Conservation (phyloP, 805 yeast genomes). For the Zygotorulaspora sp. region DNA sequence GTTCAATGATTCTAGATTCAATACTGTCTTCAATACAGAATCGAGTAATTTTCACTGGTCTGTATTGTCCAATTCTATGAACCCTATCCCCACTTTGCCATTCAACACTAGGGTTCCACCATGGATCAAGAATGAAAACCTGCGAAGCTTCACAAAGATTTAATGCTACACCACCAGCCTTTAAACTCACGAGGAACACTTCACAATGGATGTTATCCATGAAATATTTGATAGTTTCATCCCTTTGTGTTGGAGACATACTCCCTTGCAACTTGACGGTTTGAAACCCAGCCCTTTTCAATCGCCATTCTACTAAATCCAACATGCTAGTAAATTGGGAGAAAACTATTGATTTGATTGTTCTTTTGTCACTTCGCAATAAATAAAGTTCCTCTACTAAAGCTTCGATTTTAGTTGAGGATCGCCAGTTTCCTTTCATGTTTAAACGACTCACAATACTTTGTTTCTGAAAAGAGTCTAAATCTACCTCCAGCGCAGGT, state of each 20-base stretch:
- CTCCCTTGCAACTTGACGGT: constrained; percentile 94
- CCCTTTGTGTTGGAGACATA: constrained; percentile 95
- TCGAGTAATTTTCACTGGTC: constrained; percentile 91
- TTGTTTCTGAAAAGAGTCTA: constrained; percentile 47
- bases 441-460: constrained; percentile 84
- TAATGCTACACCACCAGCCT: constrained; percentile 98
- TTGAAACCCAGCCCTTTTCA: constrained; percentile 89
- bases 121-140: constrained; percentile 92
- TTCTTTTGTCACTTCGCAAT: constrained; percentile 76
- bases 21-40: constrained; percentile 95
- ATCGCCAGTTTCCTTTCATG: constrained; percentile 84
- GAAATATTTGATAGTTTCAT: constrained; percentile 81
- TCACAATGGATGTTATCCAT: constrained; percentile 92
- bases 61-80: constrained; percentile 91
- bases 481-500: constrained; percentile 69
- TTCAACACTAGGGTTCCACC: constrained; percentile 99
- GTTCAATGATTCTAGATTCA: constrained; percentile 89
- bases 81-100: constrained; percentile 99
- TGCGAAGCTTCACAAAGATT: constrained; percentile 96
- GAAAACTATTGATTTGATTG: constrained; percentile 93
- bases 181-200: constrained; percentile 87
- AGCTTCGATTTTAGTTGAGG: constrained; percentile 96
- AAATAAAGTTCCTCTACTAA: constrained; percentile 87
- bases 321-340: constrained; percentile 97
- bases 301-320: constrained; percentile 92